Percentiles rank a stretch among this genome's conserved stretches.
These are phyloP conservation scores for Herpotrichia juniperi DNA, from an alignment of 2,329 filamentous ascomycete genomes.

Conservation along the genomic window DNA sequence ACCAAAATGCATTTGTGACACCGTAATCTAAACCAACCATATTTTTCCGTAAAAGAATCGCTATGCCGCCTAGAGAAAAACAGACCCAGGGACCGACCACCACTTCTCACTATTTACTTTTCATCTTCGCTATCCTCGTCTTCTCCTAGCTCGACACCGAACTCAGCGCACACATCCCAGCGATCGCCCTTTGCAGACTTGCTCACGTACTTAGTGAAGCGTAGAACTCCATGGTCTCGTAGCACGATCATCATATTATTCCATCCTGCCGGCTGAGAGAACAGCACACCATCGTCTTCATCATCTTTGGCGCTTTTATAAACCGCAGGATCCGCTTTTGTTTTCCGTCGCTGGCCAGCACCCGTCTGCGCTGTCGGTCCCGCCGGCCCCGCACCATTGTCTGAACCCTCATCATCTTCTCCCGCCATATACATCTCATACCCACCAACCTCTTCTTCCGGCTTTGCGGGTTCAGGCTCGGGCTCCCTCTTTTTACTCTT, in stretches of 20 bases:
- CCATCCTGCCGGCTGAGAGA: constrained; percentile 76
- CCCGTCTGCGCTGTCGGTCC: constrained; percentile 49
- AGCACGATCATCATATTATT: constrained; percentile 91
- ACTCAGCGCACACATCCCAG: constrained; percentile 86
- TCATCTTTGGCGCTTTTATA: constrained; percentile 66
- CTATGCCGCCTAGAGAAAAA: too few species aligned
- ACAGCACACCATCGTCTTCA: constrained; percentile 78
- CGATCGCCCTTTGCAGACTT: constrained; percentile 81
- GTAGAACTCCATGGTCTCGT: constrained; percentile 81
- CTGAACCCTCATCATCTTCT: constrained; percentile 79
- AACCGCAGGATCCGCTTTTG: constrained; percentile 75
- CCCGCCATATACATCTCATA: constrained; percentile 95
- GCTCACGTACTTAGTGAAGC: constrained; percentile 97
- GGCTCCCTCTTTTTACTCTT: constrained; percentile 38
- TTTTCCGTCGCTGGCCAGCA: constrained; percentile 53
- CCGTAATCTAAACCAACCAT: too few species aligned
- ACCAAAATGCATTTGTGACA: too few species aligned
- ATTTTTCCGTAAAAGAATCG: too few species aligned
- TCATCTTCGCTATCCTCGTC: constrained; percentile 51
- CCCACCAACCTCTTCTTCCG: constrained; percentile 70
- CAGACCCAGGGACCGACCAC: too few species aligned
- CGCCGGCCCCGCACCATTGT: constrained; percentile 44
- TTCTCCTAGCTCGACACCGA: constrained; percentile 69
- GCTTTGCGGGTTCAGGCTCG: constrained; percentile 34
- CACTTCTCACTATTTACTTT: neutral